A percentile compares a stretch with the other conserved stretches of the same genome.
Conservation (phyloP, 805 yeast genomes). For the Monosporozyma aquatica region DNA sequence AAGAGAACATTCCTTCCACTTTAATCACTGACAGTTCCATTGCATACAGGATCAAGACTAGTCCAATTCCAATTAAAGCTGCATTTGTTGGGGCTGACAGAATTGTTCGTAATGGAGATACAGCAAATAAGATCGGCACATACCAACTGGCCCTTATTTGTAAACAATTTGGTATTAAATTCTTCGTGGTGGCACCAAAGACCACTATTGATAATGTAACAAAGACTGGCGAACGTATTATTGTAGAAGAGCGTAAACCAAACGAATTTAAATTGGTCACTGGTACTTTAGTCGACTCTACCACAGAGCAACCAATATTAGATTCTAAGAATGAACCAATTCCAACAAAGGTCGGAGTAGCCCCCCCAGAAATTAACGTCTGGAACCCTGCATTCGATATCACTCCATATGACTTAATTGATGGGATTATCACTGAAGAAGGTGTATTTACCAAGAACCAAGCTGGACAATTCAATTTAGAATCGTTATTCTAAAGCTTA, state of each 20-base stretch:
- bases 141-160: slow-evolving; percentile 77
- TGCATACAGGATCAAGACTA: slow-evolving; percentile 51
- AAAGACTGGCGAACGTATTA: slow-evolving; percentile 59
- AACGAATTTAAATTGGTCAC: slow-evolving; percentile 66
- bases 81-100: slow-evolving; percentile 94
- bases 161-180: slow-evolving; percentile 56
- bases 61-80: slow-evolving; percentile 62
- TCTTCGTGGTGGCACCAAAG: slow-evolving; percentile 90
- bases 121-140: slow-evolving; percentile 95
- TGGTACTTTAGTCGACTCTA: slow-evolving; percentile 47
- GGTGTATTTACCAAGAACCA: slow-evolving; percentile 43
- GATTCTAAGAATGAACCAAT: slow-evolving; percentile 26
- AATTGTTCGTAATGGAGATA: slow-evolving; percentile 85
- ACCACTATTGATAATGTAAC: slow-evolving; percentile 77
- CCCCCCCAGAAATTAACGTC: slow-evolving; percentile 75
- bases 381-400: slow-evolving; percentile 98
- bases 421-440: slow-evolving; percentile 82
- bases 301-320: slow-evolving; percentile 20
- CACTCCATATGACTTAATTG: slow-evolving; percentile 75
- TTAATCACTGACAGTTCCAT: slow-evolving; percentile 89
- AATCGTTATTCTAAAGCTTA: slow-evolving; percentile 16
- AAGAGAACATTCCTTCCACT: slow-evolving; percentile 81
- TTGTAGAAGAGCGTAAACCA: slow-evolving; percentile 81
- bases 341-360: slow-evolving; percentile 56
- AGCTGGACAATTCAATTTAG: slow-evolving; percentile 44